Evolutionary conservation across 345 rosid species (phyloP).

Genomic region (Hevea brasiliensis): DNA sequence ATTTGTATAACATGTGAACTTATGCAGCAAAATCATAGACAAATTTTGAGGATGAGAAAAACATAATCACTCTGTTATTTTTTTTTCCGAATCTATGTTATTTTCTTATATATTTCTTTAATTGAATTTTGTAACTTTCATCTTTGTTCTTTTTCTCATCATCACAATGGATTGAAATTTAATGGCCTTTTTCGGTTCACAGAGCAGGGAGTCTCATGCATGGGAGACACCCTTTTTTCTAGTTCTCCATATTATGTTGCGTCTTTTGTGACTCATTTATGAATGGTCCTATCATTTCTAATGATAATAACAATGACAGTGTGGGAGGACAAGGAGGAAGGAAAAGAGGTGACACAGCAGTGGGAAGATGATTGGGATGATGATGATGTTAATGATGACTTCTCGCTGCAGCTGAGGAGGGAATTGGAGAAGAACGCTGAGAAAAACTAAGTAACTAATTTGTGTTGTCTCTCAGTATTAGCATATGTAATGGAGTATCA

Average conservation of each 20-base stretch:
- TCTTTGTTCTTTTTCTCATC: neutral
- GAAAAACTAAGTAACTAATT: slow-evolving; percentile 31
- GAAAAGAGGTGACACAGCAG: slow-evolving; percentile 71
- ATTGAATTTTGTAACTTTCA: neutral
- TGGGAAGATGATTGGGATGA: slow-evolving; percentile 99
- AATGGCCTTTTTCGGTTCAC: too few relatives aligned
- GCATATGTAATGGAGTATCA: neutral
- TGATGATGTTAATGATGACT: slow-evolving; percentile 86
- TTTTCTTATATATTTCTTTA: neutral
- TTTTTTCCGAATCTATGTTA: neutral
- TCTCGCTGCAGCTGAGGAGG: slow-evolving; percentile 82
- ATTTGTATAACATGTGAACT: neutral
- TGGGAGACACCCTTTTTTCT: neutral
- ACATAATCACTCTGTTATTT: neutral
- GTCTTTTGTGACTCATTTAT: neutral
- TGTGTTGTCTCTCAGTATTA: neutral
- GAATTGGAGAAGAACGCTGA: slow-evolving; percentile 60
- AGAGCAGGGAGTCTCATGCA: too few relatives aligned
- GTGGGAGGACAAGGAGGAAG: slow-evolving; percentile 78
- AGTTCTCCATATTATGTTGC: neutral
- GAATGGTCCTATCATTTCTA: neutral
- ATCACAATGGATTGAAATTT: neutral
- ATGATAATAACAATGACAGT: slow-evolving; percentile 35
- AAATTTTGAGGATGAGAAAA: neutral
- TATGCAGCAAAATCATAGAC: slow-evolving; percentile 3